phyloP scores from a whole-genome alignment of 345 rosid genomes.

The Salix koriyanagi region DNA sequence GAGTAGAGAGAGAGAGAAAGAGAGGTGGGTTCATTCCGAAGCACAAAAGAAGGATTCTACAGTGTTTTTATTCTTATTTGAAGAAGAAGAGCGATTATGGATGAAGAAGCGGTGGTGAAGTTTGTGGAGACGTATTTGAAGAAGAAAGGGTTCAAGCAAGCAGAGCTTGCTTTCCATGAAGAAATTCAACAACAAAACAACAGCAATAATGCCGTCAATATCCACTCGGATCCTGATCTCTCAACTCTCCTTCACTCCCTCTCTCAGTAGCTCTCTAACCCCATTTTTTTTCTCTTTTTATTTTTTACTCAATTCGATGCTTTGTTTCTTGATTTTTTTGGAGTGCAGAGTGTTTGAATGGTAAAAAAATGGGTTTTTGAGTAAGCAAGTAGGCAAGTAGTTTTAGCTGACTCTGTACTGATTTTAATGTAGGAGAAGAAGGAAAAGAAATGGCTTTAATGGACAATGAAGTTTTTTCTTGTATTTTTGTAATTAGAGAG shows the following conservation, averaged over 20 bases:
- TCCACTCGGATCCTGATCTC: constrained; percentile 68
- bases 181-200: constrained; percentile 57
- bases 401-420: background rate
- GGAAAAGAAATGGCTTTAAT: background rate
- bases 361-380: background rate
- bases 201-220: constrained; percentile 28
- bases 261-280: constrained; percentile 46
- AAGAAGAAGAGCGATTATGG: constrained; percentile 37
- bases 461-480: background rate
- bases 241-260: constrained; percentile 65
- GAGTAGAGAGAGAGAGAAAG: background rate
- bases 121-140: constrained; percentile 71
- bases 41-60: background rate
- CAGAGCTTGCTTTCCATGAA: constrained; percentile 56
- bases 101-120: constrained; percentile 46
- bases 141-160: constrained; percentile 81
- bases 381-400: background rate
- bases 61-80: background rate
- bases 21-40: background rate
- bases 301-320: background rate
- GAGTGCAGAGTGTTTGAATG: background rate
- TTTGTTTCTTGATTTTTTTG: background rate
- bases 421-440: background rate
- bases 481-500: background rate
- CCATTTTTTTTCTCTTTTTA: background rate